Conservation (phyloP, 495 filamentous ascomycete species). For the Trichoderma reesei region DNA sequence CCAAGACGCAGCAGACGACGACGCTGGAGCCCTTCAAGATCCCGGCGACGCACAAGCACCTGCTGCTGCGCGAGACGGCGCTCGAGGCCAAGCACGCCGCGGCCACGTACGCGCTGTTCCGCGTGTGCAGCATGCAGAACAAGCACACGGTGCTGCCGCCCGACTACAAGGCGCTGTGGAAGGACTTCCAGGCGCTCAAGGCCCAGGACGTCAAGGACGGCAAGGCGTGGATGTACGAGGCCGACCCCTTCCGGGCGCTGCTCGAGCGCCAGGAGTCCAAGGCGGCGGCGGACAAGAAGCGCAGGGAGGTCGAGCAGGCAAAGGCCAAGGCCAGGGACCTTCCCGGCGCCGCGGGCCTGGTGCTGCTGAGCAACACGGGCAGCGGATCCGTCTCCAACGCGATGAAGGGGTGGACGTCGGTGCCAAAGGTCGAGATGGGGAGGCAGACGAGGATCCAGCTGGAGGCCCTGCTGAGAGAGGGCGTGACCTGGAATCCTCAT, state of each 20-base stretch:
- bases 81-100: conserved; percentile 89
- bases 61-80: conserved; percentile 59
- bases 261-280: conserved; percentile 69
- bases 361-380: conserved; percentile 24
- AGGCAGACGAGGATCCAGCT: conserved; percentile 63
- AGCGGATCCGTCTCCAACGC: conserved; percentile 19
- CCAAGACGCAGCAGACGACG: conserved; percentile 69
- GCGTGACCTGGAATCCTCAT: conserved; percentile 80
- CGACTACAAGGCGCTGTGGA: conserved; percentile 78
- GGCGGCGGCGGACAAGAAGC: conserved; percentile 61
- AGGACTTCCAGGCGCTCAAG: conserved; percentile 74
- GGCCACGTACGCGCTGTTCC: conserved; percentile 80
- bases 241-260: conserved; percentile 78
- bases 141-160: conserved; percentile 92
- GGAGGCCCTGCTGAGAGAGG: conserved; percentile 63
- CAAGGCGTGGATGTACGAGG: conserved; percentile 86
- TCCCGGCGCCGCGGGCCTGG: conserved; percentile 31
- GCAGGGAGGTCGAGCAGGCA: conserved; percentile 47
- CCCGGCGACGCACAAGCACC: conserved; percentile 60
- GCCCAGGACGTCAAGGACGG: conserved; percentile 64
- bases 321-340: conserved; percentile 54
- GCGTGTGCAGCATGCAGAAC: conserved; percentile 89
- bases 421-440: conserved; percentile 89
- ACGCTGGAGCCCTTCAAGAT: conserved; percentile 70
- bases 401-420: conserved; percentile 70